Evolutionary conservation across 1,139 yeast species (phyloP).

Genomic region (Saccharomyces hybrid): DNA sequence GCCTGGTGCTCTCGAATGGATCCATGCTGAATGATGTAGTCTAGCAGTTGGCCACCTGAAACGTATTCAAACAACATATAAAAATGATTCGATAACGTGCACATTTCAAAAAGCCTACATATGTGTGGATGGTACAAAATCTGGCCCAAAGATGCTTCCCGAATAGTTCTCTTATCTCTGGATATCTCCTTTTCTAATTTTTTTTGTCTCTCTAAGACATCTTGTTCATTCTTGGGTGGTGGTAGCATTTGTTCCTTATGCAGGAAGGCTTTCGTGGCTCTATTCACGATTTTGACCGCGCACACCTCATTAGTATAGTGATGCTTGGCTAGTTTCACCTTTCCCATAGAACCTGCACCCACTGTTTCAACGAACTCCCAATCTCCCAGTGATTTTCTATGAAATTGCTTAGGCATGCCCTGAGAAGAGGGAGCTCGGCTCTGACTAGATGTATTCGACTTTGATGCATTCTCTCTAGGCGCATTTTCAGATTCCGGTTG

Average conservation of each 20-base stretch:
- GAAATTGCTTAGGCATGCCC: constrained; percentile 45
- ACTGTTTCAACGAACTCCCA: constrained; percentile 94
- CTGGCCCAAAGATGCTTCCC: constrained; percentile 91
- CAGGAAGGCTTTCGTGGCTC: constrained; percentile 69
- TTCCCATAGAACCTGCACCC: constrained; percentile 99
- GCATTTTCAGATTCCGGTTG: neutral
- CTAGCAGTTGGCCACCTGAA: constrained; percentile 95
- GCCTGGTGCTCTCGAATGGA: constrained; percentile 87
- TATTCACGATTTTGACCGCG: constrained; percentile 76
- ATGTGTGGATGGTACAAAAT: constrained; percentile 84
- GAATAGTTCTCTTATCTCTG: constrained; percentile 79
- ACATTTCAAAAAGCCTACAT: constrained; percentile 84
- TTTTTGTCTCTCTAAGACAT: constrained; percentile 52
- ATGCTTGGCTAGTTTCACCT: constrained; percentile 88
- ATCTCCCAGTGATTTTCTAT: constrained; percentile 85
- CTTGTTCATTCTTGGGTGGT: constrained; percentile 52
- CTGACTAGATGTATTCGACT: neutral
- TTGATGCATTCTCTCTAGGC: neutral
- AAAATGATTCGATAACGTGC: constrained; percentile 90
- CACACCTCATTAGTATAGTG: constrained; percentile 62
- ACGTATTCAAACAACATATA: constrained; percentile 95
- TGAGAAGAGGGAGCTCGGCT: neutral
- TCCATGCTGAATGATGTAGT: constrained; percentile 93
- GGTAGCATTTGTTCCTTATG: constrained; percentile 70
- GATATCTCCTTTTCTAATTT: constrained; percentile 80